Conservation (phyloP, 306 rosid genomes). For the Lupinus albus region DNA sequence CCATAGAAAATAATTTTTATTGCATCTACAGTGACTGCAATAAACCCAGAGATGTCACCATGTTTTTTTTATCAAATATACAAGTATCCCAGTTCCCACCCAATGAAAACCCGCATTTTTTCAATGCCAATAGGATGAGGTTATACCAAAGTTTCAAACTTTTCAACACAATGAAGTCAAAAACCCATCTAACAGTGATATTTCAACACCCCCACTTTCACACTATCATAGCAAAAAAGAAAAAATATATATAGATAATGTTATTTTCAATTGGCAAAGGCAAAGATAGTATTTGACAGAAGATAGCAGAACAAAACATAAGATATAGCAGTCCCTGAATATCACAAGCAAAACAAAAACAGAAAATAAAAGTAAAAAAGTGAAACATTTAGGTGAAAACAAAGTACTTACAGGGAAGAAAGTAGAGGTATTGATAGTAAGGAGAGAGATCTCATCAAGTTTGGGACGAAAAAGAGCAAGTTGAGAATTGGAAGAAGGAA, state of each 20-base stretch:
- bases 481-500: conserved; percentile 56
- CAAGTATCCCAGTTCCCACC: conserved; percentile 12
- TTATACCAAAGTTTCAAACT: conserved; percentile 31
- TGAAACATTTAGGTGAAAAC: too few relatives aligned
- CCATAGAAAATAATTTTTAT: not conserved
- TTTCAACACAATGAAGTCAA: not conserved
- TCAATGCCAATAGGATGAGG: not conserved
- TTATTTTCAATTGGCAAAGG: not conserved
- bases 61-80: not conserved
- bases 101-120: conserved; percentile 11
- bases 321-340: too few relatives aligned
- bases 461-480: conserved; percentile 68
- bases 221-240: conserved; percentile 11
- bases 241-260: not conserved
- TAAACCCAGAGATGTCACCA: conserved; percentile 2
- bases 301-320: too few relatives aligned
- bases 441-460: conserved; percentile 80
- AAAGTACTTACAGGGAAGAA: conserved; percentile 56
- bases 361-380: too few relatives aligned
- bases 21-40: conserved; percentile 14
- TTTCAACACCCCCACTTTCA: not conserved
- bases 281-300: too few relatives aligned
- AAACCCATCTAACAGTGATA: not conserved
- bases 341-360: too few relatives aligned
- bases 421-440: conserved; percentile 57